A percentile compares a stretch with the other conserved stretches of the same genome.
phyloP scores from a whole-genome alignment of 2,329 filamentous ascomycete species.

The Aspergillus fumigatiaffinis region DNA sequence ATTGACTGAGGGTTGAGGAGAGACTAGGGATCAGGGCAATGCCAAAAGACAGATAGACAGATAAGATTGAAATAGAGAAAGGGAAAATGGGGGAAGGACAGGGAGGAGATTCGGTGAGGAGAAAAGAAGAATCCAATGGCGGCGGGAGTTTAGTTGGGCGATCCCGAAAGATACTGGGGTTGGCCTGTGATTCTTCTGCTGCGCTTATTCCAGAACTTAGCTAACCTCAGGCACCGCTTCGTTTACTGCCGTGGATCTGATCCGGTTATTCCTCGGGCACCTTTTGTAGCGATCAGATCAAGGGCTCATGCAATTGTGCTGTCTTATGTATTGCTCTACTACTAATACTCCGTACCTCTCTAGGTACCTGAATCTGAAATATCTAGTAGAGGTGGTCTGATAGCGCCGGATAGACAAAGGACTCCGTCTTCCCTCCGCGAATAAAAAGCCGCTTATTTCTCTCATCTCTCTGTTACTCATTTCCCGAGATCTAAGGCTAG shows the following conservation, averaged over 20 bases:
- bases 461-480: background rate
- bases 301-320: background rate
- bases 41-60: slow-evolving; percentile 3
- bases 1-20: background rate
- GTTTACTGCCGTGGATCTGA: background rate
- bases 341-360: background rate
- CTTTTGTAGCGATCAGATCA: background rate
- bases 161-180: background rate
- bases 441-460: background rate
- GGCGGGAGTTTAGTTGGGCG: background rate
- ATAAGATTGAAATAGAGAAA: slow-evolving; percentile 7
- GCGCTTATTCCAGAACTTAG: background rate
- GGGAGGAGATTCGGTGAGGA: slow-evolving; percentile 1
- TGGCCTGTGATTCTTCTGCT: background rate
- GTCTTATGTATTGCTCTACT: background rate
- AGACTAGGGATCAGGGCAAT: slow-evolving; percentile 4
- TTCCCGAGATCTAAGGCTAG: background rate
- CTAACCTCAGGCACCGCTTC: background rate
- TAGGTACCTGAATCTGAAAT: background rate
- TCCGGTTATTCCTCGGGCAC: background rate
- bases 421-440: background rate
- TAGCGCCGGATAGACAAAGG: background rate
- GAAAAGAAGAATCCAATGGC: slow-evolving; percentile 7
- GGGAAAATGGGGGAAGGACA: slow-evolving; percentile 2
- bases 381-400: background rate